Conservation (phyloP, 495 filamentous ascomycete genomes). For the Daldinia decipiens region DNA sequence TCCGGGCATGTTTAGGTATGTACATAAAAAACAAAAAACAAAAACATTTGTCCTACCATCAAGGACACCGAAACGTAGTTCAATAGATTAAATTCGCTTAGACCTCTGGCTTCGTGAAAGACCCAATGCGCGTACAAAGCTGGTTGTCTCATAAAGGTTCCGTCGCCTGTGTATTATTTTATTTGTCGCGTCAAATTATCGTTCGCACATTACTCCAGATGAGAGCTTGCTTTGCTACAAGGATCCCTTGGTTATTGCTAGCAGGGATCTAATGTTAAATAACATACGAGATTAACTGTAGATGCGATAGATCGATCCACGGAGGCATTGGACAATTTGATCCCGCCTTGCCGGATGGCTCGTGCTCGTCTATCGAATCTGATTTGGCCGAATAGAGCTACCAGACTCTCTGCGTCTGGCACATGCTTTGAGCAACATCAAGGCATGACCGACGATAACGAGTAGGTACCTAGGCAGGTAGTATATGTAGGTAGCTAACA, state of each 20-base stretch:
- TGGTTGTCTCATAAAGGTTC: constrained; percentile 5
- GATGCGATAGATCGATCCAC: constrained; percentile 26
- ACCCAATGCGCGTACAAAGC: background rate
- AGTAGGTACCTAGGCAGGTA: background rate
- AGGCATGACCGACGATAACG: constrained; percentile 31
- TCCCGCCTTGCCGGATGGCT: constrained; percentile 12
- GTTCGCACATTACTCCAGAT: constrained; percentile 8
- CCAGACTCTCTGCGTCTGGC: constrained; percentile 5
- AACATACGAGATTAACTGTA: constrained; percentile 10
- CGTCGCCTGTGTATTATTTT: constrained; percentile 1
- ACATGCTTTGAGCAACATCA: constrained; percentile 33
- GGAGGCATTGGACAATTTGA: background rate
- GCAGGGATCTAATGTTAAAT: background rate
- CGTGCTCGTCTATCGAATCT: constrained; percentile 19
- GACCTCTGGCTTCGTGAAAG: constrained; percentile 8
- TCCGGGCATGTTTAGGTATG: background rate
- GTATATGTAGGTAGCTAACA: constrained; percentile 16
- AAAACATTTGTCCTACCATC: constrained; percentile 21
- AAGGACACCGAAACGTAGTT: constrained; percentile 21
- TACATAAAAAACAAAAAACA: background rate
- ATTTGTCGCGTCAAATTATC: constrained; percentile 14
- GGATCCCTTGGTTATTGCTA: constrained; percentile 12
- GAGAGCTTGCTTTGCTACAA: constrained; percentile 7
- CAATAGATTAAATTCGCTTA: constrained; percentile 7
- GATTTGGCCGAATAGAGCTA: constrained; percentile 13